phyloP scores from a whole-genome alignment of 2,329 filamentous ascomycete species.

The Chaetomiaceae sp. region DNA sequence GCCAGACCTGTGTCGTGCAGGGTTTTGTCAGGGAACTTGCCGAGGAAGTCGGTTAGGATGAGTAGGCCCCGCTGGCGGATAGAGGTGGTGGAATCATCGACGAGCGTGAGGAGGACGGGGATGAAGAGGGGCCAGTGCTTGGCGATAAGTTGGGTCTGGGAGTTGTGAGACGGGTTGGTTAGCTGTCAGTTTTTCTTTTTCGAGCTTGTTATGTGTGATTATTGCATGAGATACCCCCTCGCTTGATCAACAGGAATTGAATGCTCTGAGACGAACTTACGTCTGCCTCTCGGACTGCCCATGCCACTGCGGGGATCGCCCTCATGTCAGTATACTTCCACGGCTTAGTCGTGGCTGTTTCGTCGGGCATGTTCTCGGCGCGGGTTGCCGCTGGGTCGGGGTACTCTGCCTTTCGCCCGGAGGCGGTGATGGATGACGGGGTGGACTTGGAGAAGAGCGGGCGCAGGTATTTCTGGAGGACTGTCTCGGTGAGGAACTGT shows the following conservation, averaged over 20 bases:
- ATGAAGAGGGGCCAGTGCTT: constrained; percentile 64
- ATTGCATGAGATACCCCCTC: constrained; percentile 11
- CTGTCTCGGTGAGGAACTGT: constrained; percentile 47
- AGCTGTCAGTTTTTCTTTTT: constrained; percentile 7
- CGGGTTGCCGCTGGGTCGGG: constrained; percentile 35
- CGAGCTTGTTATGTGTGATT: background rate
- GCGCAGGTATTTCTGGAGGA: constrained; percentile 61
- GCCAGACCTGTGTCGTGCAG: constrained; percentile 61
- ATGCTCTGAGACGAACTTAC: constrained; percentile 36
- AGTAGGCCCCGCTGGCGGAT: constrained; percentile 54
- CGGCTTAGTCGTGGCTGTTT: constrained; percentile 45
- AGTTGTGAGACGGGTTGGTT: background rate
- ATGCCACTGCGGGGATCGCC: constrained; percentile 54
- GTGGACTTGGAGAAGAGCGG: constrained; percentile 60
- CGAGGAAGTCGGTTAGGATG: constrained; percentile 52
- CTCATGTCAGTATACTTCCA: constrained; percentile 57
- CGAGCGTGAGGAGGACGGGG: constrained; percentile 64
- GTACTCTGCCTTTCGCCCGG: constrained; percentile 52
- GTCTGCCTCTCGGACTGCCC: constrained; percentile 52
- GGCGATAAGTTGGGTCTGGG: constrained; percentile 42
- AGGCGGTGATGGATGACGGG: constrained; percentile 49
- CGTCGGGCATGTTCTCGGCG: constrained; percentile 33
- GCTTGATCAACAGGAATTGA: background rate
- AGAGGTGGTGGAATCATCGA: constrained; percentile 56
- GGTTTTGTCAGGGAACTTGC: constrained; percentile 47